Base-by-base conservation (phyloP, 1,139 yeast species). In the Hansenula anomala region DNA sequence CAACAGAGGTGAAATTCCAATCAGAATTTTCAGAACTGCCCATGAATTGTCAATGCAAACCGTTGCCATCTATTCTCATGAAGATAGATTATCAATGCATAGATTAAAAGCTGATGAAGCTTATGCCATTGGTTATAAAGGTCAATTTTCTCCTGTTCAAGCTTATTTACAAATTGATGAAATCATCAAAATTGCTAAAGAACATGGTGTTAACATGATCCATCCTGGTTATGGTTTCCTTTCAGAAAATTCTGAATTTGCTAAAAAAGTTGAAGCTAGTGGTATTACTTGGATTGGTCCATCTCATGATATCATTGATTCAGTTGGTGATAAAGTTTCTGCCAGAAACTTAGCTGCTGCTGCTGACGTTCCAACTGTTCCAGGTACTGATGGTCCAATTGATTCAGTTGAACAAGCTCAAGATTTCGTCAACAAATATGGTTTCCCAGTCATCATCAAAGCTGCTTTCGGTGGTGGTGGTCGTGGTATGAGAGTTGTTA, bases 391-490 rank as follows among this genome's bases (percentile, higher is more conserved):
- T 11, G 98, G 97, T 28, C 97, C 99, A 48, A 89, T 94, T 61
- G 92, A 82, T 42, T 58, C 74, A 19, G 83, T 82, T 25, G 81
- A 74, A 37, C 89, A 92, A 54, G 98, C 97, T 16, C 58, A 67
- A 47, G 78, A 63, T 12, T 92, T 92, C 59, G 97, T 89, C 27
- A 76, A 69, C 31, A 57, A 87, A 64, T 75, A 90, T 63, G 98
- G 99, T 20, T 90, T 63, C 67, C 99, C 99, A 10, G 97, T 92
- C 37, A 92, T 92, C 63, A 90, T 92, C 66, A 92, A 92, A 69
- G 98, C 99, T 33, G 98, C 98, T 33, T 92, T 86, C 60, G 98
- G 99, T 64, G 98, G 98, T 69, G 98, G 98, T 73, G 98, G 99
- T 59, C 82, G 98, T 68, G 98, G 98, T 73, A 92, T 92, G 98